Evolutionary conservation across 2,329 filamentous ascomycete genomes (phyloP).

Genomic region (Fusarium pseudocircinatum): DNA sequence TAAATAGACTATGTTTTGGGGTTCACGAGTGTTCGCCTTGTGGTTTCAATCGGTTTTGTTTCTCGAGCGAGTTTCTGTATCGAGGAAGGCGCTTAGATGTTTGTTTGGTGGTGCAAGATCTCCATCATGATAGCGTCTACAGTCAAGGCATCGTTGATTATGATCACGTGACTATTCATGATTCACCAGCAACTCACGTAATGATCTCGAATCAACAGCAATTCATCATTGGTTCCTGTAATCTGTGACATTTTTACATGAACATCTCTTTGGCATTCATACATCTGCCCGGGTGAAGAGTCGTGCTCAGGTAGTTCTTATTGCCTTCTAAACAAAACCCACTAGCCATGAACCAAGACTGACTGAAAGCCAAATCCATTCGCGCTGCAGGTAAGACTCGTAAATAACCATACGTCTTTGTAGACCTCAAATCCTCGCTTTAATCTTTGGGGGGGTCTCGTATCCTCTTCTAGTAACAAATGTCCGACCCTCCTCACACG

Average conservation of each 20-base stretch:
- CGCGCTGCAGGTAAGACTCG: neutral
- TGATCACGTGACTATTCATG: constrained; percentile 26
- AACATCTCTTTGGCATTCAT: neutral
- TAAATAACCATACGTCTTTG: neutral
- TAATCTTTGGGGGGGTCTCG: neutral
- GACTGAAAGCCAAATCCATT: neutral
- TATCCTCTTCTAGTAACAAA: neutral
- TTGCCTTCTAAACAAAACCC: neutral
- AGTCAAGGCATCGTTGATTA: neutral
- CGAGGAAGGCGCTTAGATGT: constrained; percentile 20
- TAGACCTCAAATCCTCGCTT: neutral
- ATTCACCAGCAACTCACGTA: neutral
- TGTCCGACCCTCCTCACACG: neutral
- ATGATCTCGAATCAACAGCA: neutral
- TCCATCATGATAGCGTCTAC: constrained; percentile 34
- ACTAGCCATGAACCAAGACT: neutral
- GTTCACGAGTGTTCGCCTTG: rapidly evolving
- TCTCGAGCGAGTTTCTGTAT: neutral
- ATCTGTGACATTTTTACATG: neutral
- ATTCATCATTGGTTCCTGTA: neutral
- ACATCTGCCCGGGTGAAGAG: neutral
- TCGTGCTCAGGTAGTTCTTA: neutral
- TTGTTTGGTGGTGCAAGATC: constrained; percentile 27
- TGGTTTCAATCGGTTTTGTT: neutral
- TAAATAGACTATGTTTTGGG: neutral